These are phyloP conservation scores for Heliocybe sulcata DNA, from an alignment of 1,284 basidiomycete genomes.

Conservation along the genomic window DNA sequence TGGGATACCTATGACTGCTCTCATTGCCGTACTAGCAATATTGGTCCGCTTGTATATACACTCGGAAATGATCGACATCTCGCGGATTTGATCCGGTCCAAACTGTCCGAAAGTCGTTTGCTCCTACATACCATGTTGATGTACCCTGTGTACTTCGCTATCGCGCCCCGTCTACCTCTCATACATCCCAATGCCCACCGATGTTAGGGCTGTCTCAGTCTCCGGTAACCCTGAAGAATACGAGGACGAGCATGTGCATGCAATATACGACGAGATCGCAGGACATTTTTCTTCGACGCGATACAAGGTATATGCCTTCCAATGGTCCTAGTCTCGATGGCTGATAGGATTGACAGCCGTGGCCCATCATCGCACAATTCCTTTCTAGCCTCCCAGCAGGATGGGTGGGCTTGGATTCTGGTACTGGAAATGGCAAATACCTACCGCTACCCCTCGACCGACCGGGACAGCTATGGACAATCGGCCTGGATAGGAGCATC, in stretches of 20 bases:
- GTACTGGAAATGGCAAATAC: slow-evolving; percentile 98
- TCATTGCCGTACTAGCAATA: background rate
- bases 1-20: slow-evolving; percentile 38
- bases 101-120: too few species aligned
- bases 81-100: too few species aligned
- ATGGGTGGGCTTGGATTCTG: slow-evolving; percentile 88
- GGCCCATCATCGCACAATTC: slow-evolving; percentile 89
- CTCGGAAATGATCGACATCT: too few species aligned
- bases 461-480: slow-evolving; percentile 54
- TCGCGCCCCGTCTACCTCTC: slow-evolving; percentile 17
- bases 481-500: slow-evolving; percentile 78
- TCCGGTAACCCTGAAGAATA: slow-evolving; percentile 46
- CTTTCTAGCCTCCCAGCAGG: slow-evolving; percentile 69
- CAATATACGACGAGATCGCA: slow-evolving; percentile 88
- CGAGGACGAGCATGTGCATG: slow-evolving; percentile 74
- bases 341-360: slow-evolving; percentile 52
- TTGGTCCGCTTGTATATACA: too few species aligned
- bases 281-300: slow-evolving; percentile 89
- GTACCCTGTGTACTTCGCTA: background rate
- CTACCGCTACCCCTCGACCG: slow-evolving; percentile 61
- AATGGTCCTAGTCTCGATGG: background rate
- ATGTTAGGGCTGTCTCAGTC: background rate
- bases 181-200: slow-evolving; percentile 21
- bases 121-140: too few species aligned
- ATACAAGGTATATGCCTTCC: slow-evolving; percentile 65